phyloP scores from a whole-genome alignment of 2,329 filamentous ascomycete genomes.

The Herpotrichia juniperi region DNA sequence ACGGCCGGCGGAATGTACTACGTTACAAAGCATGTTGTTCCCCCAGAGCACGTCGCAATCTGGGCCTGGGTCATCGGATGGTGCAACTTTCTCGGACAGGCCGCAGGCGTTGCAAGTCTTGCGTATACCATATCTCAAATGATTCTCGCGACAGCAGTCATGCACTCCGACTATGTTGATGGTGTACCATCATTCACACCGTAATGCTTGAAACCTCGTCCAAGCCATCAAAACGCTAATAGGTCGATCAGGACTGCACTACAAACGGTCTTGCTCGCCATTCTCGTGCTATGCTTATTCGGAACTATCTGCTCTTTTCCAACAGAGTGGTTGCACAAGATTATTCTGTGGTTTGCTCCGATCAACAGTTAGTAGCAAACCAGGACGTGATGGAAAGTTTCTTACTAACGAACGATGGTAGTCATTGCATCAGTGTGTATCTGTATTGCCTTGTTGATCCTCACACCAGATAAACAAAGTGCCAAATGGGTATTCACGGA shows the following conservation, averaged over 20 bases:
- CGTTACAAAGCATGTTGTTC: slow-evolving; percentile 69
- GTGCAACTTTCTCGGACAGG: slow-evolving; percentile 70
- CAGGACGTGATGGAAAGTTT: background rate
- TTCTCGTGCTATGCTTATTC: slow-evolving; percentile 61
- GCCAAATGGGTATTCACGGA: slow-evolving; percentile 66
- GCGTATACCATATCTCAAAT: slow-evolving; percentile 69
- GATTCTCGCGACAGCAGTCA: slow-evolving; percentile 65
- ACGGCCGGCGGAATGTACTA: slow-evolving; percentile 73
- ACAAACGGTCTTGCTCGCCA: slow-evolving; percentile 64
- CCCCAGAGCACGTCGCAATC: slow-evolving; percentile 64
- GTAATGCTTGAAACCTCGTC: slow-evolving; percentile 50
- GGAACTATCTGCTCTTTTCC: slow-evolving; percentile 68
- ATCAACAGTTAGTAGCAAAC: slow-evolving; percentile 59
- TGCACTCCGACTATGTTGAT: slow-evolving; percentile 62
- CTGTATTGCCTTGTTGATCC: slow-evolving; percentile 62
- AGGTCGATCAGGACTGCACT: slow-evolving; percentile 56
- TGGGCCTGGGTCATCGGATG: slow-evolving; percentile 72
- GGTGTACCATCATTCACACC: slow-evolving; percentile 61
- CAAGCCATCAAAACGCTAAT: slow-evolving; percentile 2
- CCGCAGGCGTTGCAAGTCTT: slow-evolving; percentile 66
- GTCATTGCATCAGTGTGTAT: slow-evolving; percentile 66
- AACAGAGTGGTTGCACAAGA: slow-evolving; percentile 64
- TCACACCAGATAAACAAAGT: slow-evolving; percentile 65
- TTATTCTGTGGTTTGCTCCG: slow-evolving; percentile 69
- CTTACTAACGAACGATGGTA: slow-evolving; percentile 18